A percentile compares a stretch with the other conserved stretches of the same genome.
phyloP scores from a whole-genome alignment of 345 rosid genomes.

The Syzygium aromaticum region DNA sequence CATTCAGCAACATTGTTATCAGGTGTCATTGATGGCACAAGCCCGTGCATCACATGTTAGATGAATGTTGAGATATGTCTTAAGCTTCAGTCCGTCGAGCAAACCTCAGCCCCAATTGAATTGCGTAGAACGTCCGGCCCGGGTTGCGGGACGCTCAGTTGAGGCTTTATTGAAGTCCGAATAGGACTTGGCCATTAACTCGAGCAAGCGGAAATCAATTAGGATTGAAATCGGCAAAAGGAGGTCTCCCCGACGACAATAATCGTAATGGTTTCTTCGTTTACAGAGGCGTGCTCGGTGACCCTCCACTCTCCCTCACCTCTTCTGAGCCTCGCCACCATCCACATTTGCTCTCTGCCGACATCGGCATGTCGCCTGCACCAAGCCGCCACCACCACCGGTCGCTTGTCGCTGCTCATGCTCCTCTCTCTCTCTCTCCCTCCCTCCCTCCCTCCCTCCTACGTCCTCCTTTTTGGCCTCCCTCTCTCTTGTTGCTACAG shows the following conservation, averaged over 20 bases:
- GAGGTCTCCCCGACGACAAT: neutral
- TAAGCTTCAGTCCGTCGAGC: neutral
- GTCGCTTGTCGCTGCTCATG: no score
- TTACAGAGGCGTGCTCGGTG: neutral
- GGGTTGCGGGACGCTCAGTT: neutral
- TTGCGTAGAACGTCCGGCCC: neutral
- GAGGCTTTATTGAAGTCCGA: neutral
- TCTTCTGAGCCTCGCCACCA: neutral
- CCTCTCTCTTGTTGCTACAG: neutral
- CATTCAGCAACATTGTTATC: neutral
- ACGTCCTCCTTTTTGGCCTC: neutral
- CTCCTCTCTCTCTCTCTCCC: no score
- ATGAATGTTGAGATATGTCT: neutral
- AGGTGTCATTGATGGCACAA: neutral
- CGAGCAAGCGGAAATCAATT: neutral
- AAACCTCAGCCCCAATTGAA: neutral
- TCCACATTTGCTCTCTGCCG: neutral
- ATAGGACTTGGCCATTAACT: neutral
- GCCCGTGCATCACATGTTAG: neutral
- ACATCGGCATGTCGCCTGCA: neutral
- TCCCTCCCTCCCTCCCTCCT: no score
- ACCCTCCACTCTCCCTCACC: neutral
- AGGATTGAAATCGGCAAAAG: neutral
- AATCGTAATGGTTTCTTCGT: neutral
- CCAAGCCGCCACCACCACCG: no score